Conservation (phyloP, 2,329 filamentous ascomycete species). For the Alternaria sp. region DNA sequence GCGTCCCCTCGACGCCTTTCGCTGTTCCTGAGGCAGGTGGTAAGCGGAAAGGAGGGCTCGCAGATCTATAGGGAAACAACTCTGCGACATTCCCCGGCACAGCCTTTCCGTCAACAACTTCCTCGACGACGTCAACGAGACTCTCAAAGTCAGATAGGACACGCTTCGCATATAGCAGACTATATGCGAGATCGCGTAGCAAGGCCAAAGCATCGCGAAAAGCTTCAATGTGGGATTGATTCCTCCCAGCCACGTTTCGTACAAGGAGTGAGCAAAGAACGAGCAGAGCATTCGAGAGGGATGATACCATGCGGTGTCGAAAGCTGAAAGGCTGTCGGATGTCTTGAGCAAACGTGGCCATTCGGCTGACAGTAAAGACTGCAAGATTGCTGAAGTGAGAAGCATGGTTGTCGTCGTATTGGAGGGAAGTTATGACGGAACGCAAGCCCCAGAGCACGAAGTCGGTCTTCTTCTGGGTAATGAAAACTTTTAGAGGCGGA, state of each 20-base stretch:
- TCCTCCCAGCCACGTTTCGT: conserved; percentile 12
- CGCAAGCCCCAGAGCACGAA: conserved; percentile 39
- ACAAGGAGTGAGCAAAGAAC: conserved; percentile 31
- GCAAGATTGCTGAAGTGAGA: conserved; percentile 28
- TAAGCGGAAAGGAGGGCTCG: conserved; percentile 19
- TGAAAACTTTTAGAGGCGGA: conserved; percentile 10
- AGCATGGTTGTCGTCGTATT: conserved; percentile 26
- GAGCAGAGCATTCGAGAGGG: conserved; percentile 32
- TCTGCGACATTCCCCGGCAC: conserved; percentile 25
- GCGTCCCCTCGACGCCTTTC: background rate
- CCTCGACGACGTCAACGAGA: conserved; percentile 22
- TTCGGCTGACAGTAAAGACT: conserved; percentile 22
- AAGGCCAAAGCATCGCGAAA: conserved; percentile 25
- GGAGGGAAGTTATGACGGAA: conserved; percentile 33
- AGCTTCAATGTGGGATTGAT: conserved; percentile 17
- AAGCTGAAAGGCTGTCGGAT: conserved; percentile 17
- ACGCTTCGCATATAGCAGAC: conserved; percentile 28
- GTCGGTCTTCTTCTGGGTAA: conserved; percentile 32
- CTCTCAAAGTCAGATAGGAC: conserved; percentile 33
- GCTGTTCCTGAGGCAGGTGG: background rate
- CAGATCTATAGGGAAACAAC: conserved; percentile 34
- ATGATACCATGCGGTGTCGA: conserved; percentile 28
- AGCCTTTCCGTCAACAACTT: conserved; percentile 9
- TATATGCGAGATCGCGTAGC: conserved; percentile 25
- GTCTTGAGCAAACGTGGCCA: conserved; percentile 17